Evolutionary conservation across 192 early-diverging fungal species (phyloP).

Genomic region (Dispira parvispora): DNA sequence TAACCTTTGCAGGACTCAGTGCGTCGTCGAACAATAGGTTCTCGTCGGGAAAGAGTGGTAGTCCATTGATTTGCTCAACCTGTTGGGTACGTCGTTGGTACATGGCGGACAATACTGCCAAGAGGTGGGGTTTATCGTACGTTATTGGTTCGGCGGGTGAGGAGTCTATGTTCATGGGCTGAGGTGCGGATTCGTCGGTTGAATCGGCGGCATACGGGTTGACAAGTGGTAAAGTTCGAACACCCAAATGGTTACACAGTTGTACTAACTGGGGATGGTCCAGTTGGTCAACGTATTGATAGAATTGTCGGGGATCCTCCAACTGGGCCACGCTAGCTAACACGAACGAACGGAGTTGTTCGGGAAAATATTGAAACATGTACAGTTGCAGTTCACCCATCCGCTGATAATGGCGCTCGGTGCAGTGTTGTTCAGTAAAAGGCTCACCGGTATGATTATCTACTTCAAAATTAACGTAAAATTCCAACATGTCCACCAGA

Average conservation of each 20-base stretch:
- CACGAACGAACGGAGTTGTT: constrained; percentile 51
- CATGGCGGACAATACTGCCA: constrained; percentile 32
- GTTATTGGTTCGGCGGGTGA: constrained; percentile 10
- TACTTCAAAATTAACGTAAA: constrained; percentile 66
- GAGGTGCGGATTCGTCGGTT: background rate
- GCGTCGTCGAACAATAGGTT: constrained; percentile 52
- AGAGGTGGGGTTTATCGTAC: constrained; percentile 31
- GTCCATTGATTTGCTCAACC: constrained; percentile 45
- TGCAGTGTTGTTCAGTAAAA: constrained; percentile 46
- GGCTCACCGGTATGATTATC: constrained; percentile 63
- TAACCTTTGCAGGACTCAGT: constrained; percentile 49
- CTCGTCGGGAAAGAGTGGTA: constrained; percentile 69
- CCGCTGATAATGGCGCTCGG: constrained; percentile 36
- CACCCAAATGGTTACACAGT: constrained; percentile 41
- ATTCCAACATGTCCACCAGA: constrained; percentile 46
- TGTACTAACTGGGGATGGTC: constrained; percentile 25
- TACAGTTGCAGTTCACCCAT: constrained; percentile 52
- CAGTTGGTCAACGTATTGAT: constrained; percentile 34
- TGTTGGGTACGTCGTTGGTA: constrained; percentile 47
- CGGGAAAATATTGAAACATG: constrained; percentile 51
- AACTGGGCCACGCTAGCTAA: constrained; percentile 54
- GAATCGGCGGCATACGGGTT: background rate
- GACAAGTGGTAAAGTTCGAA: constrained; percentile 31
- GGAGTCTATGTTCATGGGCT: constrained; percentile 13
- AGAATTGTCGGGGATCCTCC: constrained; percentile 28